Conservation (phyloP, 345 rosid genomes). For the Melastoma malabathricum region DNA sequence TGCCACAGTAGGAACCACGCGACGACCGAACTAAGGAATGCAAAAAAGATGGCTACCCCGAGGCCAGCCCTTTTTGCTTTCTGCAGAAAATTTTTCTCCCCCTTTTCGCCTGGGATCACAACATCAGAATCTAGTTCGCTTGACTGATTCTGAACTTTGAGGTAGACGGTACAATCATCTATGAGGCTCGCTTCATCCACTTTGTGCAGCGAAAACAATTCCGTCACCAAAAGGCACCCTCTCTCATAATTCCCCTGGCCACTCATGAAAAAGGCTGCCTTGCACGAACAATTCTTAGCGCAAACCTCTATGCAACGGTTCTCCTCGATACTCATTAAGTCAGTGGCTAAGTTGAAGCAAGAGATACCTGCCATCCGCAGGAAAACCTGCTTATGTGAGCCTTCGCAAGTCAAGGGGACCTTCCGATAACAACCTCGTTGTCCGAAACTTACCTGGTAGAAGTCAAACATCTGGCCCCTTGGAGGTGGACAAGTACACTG, state of each 20-base stretch:
- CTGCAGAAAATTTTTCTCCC: background rate
- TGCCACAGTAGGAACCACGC: background rate
- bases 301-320: conserved; percentile 8
- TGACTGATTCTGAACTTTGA: conserved; percentile 2
- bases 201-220: conserved; percentile 5
- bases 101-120: background rate
- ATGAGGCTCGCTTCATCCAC: too few relatives aligned
- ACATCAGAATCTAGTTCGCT: too few relatives aligned
- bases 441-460: background rate
- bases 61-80: background rate
- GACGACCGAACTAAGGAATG: background rate
- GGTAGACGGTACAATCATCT: background rate
- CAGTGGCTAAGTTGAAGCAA: background rate
- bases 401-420: background rate
- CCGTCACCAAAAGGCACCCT: background rate
- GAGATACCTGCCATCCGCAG: background rate
- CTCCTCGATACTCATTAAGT: background rate
- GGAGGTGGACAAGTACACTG: background rate
- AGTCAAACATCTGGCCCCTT: background rate
- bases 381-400: background rate
- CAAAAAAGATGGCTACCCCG: background rate
- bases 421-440: background rate
- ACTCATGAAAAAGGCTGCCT: conserved; percentile 11
- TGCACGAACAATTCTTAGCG: conserved; percentile 15
- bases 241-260: background rate